These are phyloP conservation scores for Mortierella claussenii DNA, from an alignment of 192 early-diverging fungal species.

Conservation along the genomic window DNA sequence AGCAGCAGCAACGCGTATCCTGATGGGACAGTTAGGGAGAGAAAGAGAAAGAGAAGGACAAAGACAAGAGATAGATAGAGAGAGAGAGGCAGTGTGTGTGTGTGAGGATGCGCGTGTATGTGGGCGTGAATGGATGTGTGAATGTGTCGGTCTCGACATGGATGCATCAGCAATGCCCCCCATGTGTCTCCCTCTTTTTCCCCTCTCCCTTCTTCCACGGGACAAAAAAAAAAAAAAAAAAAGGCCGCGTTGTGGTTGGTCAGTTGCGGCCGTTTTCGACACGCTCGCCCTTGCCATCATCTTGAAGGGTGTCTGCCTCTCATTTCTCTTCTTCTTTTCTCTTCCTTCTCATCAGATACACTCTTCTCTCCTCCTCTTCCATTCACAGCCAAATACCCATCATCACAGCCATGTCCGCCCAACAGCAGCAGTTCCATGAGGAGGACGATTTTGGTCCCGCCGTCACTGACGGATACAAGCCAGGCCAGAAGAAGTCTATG, in stretches of 20 bases:
- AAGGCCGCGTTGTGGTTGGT: no score
- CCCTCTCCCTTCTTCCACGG: neutral
- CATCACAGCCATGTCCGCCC: slow-evolving; percentile 3
- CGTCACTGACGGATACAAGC: slow-evolving; percentile 88
- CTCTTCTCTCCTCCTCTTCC: neutral
- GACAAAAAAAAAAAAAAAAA: no score
- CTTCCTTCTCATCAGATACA: neutral
- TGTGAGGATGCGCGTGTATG: neutral
- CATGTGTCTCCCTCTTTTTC: neutral
- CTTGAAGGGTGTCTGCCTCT: no score
- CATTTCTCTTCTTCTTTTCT: neutral
- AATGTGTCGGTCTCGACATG: no score
- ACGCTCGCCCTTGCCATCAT: no score
- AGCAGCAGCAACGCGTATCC: no score
- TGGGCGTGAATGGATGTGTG: neutral
- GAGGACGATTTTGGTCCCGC: slow-evolving; percentile 83
- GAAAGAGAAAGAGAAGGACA: neutral
- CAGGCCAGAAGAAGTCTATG: slow-evolving; percentile 91
- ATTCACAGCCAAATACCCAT: neutral
- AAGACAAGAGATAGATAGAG: neutral
- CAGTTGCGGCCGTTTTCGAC: no score
- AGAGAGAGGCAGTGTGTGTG: neutral
- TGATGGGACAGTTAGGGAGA: no score
- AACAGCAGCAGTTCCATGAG: neutral
- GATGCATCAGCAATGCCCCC: no score